phyloP scores from a whole-genome alignment of 2,329 filamentous ascomycete species.

The Trichoderma guizhouense region DNA sequence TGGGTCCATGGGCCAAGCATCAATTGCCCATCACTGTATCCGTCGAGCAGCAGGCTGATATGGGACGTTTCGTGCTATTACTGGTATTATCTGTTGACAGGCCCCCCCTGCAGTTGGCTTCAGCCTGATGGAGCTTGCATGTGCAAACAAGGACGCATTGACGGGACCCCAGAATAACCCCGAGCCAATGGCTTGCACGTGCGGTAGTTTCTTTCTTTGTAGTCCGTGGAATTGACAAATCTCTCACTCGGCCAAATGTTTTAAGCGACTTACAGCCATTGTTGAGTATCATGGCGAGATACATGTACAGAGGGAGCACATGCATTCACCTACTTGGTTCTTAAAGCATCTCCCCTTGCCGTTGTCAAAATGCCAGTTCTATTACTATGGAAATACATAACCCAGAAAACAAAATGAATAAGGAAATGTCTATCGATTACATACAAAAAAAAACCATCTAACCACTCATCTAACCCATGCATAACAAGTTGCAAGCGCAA shows the following conservation, averaged over 20 bases:
- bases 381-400: not conserved
- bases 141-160: not conserved
- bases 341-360: not conserved
- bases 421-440: not conserved
- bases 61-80: not conserved
- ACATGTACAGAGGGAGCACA: not conserved
- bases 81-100: not conserved
- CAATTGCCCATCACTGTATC: not conserved
- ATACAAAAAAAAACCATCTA: not conserved
- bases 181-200: not conserved
- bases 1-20: not conserved
- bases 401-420: not conserved
- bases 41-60: not conserved
- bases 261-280: not conserved
- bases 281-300: not conserved
- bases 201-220: not conserved
- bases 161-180: not conserved
- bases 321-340: not conserved
- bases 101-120: not conserved
- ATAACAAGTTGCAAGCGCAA: not conserved
- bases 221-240: not conserved
- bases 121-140: not conserved
- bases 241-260: not conserved
- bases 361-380: not conserved
- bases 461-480: not conserved